These are phyloP conservation scores for Amanita fuliginea DNA, from an alignment of 768 basidiomycete species.

Conservation along the genomic window DNA sequence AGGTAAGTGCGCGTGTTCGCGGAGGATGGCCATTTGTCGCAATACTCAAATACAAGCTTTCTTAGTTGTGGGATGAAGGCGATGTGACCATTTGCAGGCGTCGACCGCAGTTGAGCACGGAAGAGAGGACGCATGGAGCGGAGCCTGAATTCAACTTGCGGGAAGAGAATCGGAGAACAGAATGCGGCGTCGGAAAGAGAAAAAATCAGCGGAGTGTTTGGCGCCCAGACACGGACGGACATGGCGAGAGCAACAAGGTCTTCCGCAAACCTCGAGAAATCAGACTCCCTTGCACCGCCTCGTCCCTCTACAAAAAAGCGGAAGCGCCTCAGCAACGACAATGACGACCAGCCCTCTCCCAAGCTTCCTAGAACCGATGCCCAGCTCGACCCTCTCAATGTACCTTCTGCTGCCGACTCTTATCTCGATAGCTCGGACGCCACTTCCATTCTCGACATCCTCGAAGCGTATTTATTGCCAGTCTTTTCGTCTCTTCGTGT, in stretches of 20 bases:
- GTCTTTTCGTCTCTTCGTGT: not conserved
- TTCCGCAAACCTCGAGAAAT: slow-evolving; percentile 26
- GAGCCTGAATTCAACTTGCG: slow-evolving; percentile 4
- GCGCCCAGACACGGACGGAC: slow-evolving; percentile 3
- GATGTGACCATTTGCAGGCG: slow-evolving; percentile 63
- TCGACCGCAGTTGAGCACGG: slow-evolving; percentile 38
- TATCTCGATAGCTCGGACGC: slow-evolving; percentile 23
- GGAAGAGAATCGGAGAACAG: slow-evolving; percentile 7
- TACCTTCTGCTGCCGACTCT: slow-evolving; percentile 8
- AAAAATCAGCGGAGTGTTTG: not conserved
- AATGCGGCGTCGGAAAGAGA: not conserved
- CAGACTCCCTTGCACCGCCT: slow-evolving; percentile 14
- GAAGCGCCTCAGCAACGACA: slow-evolving; percentile 39
- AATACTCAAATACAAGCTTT: slow-evolving; percentile 84
- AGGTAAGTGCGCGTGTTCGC: slow-evolving; percentile 62
- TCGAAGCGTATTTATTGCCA: slow-evolving; percentile 35
- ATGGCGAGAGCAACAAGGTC: slow-evolving; percentile 80
- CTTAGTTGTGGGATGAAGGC: slow-evolving; percentile 70
- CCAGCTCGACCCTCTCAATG: slow-evolving; percentile 10
- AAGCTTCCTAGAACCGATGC: slow-evolving; percentile 37
- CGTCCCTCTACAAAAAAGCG: slow-evolving; percentile 46
- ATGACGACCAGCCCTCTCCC: slow-evolving; percentile 34
- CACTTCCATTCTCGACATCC: slow-evolving; percentile 45
- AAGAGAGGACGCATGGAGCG: slow-evolving; percentile 20
- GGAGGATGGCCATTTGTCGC: slow-evolving; percentile 74